Base-by-base conservation (phyloP, 176 grass and related monocot genomes). In the Cenchrus fungigraminus region DNA sequence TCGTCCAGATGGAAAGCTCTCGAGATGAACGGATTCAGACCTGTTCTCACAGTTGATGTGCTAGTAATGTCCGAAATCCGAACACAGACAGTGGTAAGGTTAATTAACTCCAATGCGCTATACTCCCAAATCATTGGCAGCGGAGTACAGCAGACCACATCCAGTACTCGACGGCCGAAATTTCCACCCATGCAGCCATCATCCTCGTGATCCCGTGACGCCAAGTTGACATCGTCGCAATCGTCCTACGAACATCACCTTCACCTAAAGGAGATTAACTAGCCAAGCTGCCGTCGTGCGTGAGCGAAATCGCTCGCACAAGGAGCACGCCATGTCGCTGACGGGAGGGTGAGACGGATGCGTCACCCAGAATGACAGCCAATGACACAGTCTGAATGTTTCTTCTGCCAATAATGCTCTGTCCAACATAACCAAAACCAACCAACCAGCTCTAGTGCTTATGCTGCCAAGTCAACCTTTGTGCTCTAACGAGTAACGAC, bases 371-470 rank as follows among this genome's bases (percentile, higher is more conserved):
- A 34, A 46, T 9, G 65, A 10, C 3, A 20, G 46, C 13, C 49
- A 70, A 73, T 2, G 28, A 40, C 45, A 52, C 20, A 31, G 10
- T 40, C 28, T 28, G 32, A 70, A 65, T 42, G 42, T 49, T 51
- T 31, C 10, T 65, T 58, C n/a, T 65, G 34, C 46, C 11, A 19
- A 54, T 16, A 19, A 54, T 16, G 52, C 71, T n/a, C 53, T 61
- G 62, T 15, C 6, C 29, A 86, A 72, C 44, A 71, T 32, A 11
- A 58, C 9, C 16, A 87, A 32, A 11, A 58, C 9, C 16, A 87
- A 32, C 78, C 47, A 67, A 29, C 64, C 44, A 64, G 49, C 54
- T 17, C 73, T 46, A 46, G 5, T 9, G 45, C 45, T 46, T 46
- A 46, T 46, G 45, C 45, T 46, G 45, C 45, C 45, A 46, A 46